Evolutionary conservation across 1,284 basidiomycete genomes (phyloP), one percentile per base, ranked within the genome.

Genomic region (Wallemia hederae): DNA sequence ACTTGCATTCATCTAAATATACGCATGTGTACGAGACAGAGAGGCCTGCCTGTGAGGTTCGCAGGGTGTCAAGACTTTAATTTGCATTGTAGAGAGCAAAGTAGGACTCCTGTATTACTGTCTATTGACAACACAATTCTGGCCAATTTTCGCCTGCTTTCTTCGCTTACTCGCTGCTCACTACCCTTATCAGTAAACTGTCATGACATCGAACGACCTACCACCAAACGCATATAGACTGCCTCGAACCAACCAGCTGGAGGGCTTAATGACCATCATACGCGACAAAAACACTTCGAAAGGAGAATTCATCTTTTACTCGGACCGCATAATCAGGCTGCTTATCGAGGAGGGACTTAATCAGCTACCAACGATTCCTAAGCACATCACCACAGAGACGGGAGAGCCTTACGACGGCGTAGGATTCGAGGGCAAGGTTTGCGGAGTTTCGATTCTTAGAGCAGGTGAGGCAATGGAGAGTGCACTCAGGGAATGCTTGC

Each of bases 231-330:
- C 89, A n/a, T 81, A 82, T 68, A 86, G 83, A 1, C 76, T 92
- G 1, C 80, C 81, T 0, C 85, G 82, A 66, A 96, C 90, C 0
- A 80, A 84, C 1, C 89, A 94, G 73, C 80, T 98, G 28, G 90
- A 97, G 71, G 90, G 90, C 0, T 75, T 97, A 22, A 85, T 94
- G 72, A 97, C 94, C 17, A 92, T 96, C 72, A 92, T 98, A 69
- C 74, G 90, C 59, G 80, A 90, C 70, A 85, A 82, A 72, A 78
- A 80, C 61, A 90, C 88, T 29, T 19, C 59, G 39, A 77, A 92
- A 55, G 90, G 90, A 24, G 92, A 98, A 70, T 98, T 98, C 69
- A 79, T 98, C 65, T 98, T 98, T 74, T 97, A 94, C 70, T 88
- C 86, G 15, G 77, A 79, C 69, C 70, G 78, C 11, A 77, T 79